phyloP scores from a whole-genome alignment of 176 grass and related monocot species.

The Cenchrus fungigraminus region DNA sequence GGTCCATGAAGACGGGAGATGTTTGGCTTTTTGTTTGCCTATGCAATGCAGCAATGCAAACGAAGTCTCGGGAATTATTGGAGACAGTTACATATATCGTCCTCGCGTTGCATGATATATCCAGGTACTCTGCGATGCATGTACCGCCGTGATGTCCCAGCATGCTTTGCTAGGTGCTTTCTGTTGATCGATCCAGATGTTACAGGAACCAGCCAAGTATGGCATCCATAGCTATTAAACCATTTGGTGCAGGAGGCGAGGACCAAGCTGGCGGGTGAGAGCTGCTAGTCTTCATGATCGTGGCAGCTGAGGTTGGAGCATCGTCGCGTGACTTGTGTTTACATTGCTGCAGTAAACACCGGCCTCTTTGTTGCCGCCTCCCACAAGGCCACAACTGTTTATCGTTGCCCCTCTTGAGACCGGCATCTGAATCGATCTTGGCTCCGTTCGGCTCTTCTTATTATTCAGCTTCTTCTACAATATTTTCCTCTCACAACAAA shows the following conservation, averaged over 20 bases:
- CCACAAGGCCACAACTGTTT: too few species aligned
- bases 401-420: too few species aligned
- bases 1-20: conserved; percentile 1
- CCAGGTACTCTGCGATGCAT: not conserved
- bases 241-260: not conserved
- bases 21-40: not conserved
- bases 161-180: not conserved
- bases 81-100: not conserved
- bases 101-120: not conserved
- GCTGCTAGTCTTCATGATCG: not conserved
- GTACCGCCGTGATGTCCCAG: not conserved
- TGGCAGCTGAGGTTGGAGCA: not conserved
- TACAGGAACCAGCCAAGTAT: not conserved
- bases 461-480: too few species aligned
- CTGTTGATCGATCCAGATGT: not conserved
- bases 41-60: not conserved
- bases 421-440: too few species aligned
- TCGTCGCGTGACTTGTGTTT: not conserved
- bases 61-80: not conserved
- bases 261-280: not conserved
- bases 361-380: too few species aligned
- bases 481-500: too few species aligned
- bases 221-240: not conserved
- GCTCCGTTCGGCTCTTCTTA: too few species aligned
- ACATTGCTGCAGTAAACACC: too few species aligned